Evolutionary conservation across 805 yeast genomes (phyloP), one percentile per base, ranked within the genome.

Genomic region (Lachancea thermotolerans): DNA sequence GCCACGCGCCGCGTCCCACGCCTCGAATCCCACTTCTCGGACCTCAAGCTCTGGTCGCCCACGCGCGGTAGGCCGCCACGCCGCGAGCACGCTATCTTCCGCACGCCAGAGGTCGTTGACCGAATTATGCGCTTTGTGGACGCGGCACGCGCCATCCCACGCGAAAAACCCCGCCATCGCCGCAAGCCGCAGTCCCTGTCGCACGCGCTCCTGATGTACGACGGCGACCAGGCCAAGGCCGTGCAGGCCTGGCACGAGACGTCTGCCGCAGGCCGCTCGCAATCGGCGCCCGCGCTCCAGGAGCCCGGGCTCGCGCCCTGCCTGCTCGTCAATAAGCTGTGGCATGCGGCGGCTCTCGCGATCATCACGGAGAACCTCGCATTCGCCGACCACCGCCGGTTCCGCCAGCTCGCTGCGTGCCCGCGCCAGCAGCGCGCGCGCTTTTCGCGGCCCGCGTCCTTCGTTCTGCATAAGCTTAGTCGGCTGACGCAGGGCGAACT

Each of bases 71-170:
- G 21, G 15, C 38, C 21, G 25, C n/a, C 44, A 29, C 12, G 18
- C 33, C 10, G 28, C 14, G 17, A 15, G 11, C 47, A 44, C 35
- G 54, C 64, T 12, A 82, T 88, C 8, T 83, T 88, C 56, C 69
- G 72, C 41, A 79, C 83, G 31, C 95, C 96, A 0, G 96, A 88
- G 61, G 81, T 88, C 42, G 68, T 88, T 12, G 63, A 70, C 49
- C 70, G 72, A 44, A 84, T 88, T 10, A 56, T 88, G 25, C 66
- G 69, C 21, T 78, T 70, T 57, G 82, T 83, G n/a, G 88, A 83
- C 46, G 62, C 67, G 21, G 76, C 72, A 48, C 68, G 73, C 1
- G 59, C 64, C 8, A 68, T 80, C n/a, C 91, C 91, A 2, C 74
- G 70, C 37, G 91, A 85, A 55, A 60, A 64, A 12, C 60, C 78